These are phyloP conservation scores for Bathelium albidoporum DNA, from an alignment of 495 filamentous ascomycete species.

Conservation along the genomic window DNA sequence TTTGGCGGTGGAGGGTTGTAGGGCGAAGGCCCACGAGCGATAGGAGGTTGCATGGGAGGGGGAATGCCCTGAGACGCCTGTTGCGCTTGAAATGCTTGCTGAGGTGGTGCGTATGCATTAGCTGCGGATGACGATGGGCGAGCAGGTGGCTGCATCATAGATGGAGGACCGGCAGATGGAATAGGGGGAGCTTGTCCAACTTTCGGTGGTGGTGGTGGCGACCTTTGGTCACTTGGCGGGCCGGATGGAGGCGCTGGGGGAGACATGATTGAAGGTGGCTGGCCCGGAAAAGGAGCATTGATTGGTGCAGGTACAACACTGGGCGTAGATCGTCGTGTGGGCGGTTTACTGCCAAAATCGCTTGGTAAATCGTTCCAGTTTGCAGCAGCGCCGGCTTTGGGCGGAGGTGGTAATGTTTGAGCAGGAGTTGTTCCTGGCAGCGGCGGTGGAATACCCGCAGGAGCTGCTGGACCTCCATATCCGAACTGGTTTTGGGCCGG, in stretches of 20 bases:
- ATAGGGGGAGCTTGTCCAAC: conserved; percentile 43
- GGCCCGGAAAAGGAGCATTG: conserved; percentile 58
- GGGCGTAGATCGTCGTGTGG: conserved; percentile 61
- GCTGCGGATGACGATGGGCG: conserved; percentile 50
- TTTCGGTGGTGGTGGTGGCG: conserved; percentile 49
- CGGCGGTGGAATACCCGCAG: conserved; percentile 33
- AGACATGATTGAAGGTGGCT: conserved; percentile 28
- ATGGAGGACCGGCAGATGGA: conserved; percentile 35
- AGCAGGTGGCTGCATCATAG: conserved; percentile 38
- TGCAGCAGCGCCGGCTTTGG: conserved; percentile 56
- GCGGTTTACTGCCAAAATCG: conserved; percentile 63
- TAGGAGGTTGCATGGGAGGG: conserved; percentile 36
- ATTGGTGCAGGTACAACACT: conserved; percentile 45
- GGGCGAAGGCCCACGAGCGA: conserved; percentile 70
- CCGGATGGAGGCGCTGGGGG: conserved; percentile 34
- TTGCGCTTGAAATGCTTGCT: conserved; percentile 36
- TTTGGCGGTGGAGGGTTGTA: conserved; percentile 75
- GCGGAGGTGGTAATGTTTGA: conserved; percentile 48
- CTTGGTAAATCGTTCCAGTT: conserved; percentile 92
- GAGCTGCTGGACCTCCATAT: conserved; percentile 26
- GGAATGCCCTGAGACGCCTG: conserved; percentile 39
- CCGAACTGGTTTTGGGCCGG: conserved; percentile 6
- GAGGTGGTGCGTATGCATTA: conserved; percentile 64
- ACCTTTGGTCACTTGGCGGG: conserved; percentile 33
- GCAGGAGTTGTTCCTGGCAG: conserved; percentile 15